Percentiles rank a stretch among this genome's conserved stretches.
These are phyloP conservation scores for Plectosphaerella cucumerina DNA, from an alignment of 2,329 filamentous ascomycete species.

Conservation along the genomic window DNA sequence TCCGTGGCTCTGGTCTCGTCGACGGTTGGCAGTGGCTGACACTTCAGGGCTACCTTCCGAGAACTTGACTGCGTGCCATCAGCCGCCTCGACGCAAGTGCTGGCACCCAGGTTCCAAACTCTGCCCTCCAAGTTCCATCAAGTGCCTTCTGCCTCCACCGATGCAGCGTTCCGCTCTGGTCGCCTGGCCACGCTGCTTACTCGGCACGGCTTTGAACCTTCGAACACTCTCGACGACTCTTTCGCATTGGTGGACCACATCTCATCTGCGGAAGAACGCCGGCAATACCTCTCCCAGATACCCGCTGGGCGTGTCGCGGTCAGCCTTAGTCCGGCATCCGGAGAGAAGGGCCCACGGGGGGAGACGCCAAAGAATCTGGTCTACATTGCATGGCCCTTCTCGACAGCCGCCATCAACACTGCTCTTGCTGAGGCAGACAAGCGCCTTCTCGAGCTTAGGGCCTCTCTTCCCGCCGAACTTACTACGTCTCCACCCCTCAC, in stretches of 20 bases:
- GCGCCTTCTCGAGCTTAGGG: background rate
- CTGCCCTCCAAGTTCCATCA: background rate
- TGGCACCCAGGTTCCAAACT: background rate
- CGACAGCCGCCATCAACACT: background rate
- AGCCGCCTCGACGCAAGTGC: background rate
- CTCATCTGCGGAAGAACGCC: background rate
- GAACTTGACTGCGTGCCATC: background rate
- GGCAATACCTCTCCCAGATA: background rate
- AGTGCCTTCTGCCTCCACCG: background rate
- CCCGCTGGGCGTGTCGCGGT: background rate
- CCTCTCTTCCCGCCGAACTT: background rate
- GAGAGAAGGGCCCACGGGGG: background rate
- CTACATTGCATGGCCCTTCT: constrained; percentile 3
- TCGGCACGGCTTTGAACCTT: background rate
- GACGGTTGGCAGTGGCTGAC: constrained; percentile 27
- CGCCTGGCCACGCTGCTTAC: background rate
- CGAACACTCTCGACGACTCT: background rate
- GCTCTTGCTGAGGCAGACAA: constrained; percentile 3
- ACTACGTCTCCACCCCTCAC: background rate
- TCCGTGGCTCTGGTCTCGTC: constrained; percentile 31
- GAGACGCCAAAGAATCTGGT: constrained; percentile 2
- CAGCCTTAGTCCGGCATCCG: background rate
- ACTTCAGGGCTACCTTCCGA: constrained; percentile 26
- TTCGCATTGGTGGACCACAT: background rate
- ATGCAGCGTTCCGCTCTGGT: background rate